Percentiles rank a stretch among this genome's conserved stretches.
Evolutionary conservation across 1,284 basidiomycete genomes (phyloP).

Genomic region (Pholiota adiposa): DNA sequence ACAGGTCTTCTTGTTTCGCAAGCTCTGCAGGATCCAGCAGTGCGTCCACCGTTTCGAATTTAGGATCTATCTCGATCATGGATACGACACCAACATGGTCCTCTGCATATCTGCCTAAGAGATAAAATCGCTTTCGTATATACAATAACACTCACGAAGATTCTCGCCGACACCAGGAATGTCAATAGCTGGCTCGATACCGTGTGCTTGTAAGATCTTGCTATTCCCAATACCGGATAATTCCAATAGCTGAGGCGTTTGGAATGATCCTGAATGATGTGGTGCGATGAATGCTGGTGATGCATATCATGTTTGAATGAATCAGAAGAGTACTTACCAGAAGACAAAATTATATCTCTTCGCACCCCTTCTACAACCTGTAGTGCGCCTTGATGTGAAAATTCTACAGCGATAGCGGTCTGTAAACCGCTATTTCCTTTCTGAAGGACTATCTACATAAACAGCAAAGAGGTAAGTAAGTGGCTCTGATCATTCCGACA

Average conservation of each 20-base stretch:
- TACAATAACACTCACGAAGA: slow-evolving; percentile 1
- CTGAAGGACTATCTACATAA: slow-evolving; percentile 5
- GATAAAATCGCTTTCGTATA: too few species aligned
- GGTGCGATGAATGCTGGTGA: too few species aligned
- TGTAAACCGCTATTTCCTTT: not conserved
- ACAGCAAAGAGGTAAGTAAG: not conserved
- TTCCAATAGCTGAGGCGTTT: slow-evolving; percentile 9
- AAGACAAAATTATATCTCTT: slow-evolving; percentile 63
- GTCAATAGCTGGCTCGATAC: slow-evolving; percentile 1
- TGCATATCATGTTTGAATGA: too few species aligned
- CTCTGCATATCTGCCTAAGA: not conserved
- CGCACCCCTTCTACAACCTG: slow-evolving; percentile 37
- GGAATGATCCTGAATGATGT: slow-evolving; percentile 12
- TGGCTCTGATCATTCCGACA: not conserved
- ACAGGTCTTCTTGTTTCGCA: slow-evolving; percentile 5
- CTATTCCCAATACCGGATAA: slow-evolving; percentile 4
- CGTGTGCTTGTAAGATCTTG: not conserved
- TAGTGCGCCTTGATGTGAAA: not conserved
- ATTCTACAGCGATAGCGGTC: slow-evolving; percentile 2
- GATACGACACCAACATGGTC: slow-evolving; percentile 9
- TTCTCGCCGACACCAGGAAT: slow-evolving; percentile 7
- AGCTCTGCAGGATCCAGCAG: slow-evolving; percentile 4
- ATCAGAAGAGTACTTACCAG: slow-evolving; percentile 50
- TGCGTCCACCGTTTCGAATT: slow-evolving; percentile 7
- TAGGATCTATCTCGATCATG: slow-evolving; percentile 12